These are phyloP conservation scores for baker's yeast (Saccharomyces cerevisiae) DNA, from an alignment of 805 yeast genomes.

Conservation along the genomic window DNA sequence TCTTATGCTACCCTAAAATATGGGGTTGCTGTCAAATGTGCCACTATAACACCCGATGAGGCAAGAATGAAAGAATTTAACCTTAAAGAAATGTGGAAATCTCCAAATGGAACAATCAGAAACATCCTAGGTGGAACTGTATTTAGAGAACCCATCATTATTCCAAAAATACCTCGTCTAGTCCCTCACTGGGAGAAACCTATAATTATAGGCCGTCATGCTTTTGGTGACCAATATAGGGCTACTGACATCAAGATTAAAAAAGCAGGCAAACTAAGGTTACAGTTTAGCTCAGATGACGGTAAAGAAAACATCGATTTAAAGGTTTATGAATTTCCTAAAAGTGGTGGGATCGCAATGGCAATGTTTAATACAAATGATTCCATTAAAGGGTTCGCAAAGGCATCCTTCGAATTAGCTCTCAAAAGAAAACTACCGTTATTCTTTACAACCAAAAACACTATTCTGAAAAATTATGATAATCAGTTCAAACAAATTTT, in stretches of 20 bases:
- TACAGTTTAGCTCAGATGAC: conserved; percentile 54
- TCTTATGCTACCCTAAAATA: conserved; percentile 66
- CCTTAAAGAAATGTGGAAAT: conserved; percentile 74
- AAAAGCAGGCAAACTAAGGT: conserved; percentile 51
- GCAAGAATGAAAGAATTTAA: conserved; percentile 66
- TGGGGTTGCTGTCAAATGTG: conserved; percentile 79
- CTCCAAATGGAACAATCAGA: conserved; percentile 80
- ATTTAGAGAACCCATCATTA: conserved; percentile 76
- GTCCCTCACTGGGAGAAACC: conserved; percentile 79
- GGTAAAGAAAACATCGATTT: conserved; percentile 19
- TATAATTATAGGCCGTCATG: conserved; percentile 79
- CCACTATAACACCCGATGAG: conserved; percentile 81
- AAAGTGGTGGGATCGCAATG: conserved; percentile 58
- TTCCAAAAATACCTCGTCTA: conserved; percentile 66
- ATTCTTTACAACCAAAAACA: conserved; percentile 68
- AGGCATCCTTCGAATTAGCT: conserved; percentile 74
- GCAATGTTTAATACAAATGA: conserved; percentile 82
- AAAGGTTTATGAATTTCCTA: conserved; percentile 48
- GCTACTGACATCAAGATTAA: conserved; percentile 66
- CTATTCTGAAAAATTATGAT: conserved; percentile 73
- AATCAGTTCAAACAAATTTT: conserved; percentile 78
- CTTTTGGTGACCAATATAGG: conserved; percentile 78
- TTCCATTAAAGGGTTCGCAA: conserved; percentile 69
- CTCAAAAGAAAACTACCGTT: conserved; percentile 53
- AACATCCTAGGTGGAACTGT: conserved; percentile 77